phyloP scores from a whole-genome alignment of 2,329 filamentous ascomycete genomes.

The Microsporum audouinii region DNA sequence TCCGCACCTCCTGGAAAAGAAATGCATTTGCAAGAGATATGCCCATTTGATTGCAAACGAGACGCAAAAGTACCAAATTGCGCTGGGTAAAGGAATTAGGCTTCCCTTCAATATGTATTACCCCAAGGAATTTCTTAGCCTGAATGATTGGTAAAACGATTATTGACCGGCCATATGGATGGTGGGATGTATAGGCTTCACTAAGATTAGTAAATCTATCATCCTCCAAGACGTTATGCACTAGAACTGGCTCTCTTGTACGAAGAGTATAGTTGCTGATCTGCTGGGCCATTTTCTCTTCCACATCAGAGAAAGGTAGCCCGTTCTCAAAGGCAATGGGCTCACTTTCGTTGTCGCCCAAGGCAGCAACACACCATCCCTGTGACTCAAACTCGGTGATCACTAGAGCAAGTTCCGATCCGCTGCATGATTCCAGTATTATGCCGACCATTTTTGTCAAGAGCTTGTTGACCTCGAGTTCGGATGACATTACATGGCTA shows the following conservation, averaged over 20 bases:
- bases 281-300: slow-evolving; percentile 49
- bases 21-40: slow-evolving; percentile 55
- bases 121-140: slow-evolving; percentile 47
- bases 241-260: slow-evolving; percentile 52
- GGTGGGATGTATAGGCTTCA: slow-evolving; percentile 43
- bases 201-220: slow-evolving; percentile 53
- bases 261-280: slow-evolving; percentile 52
- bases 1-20: slow-evolving; percentile 50
- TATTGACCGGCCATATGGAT: slow-evolving; percentile 48
- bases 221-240: slow-evolving; percentile 53
- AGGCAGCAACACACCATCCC: slow-evolving; percentile 51
- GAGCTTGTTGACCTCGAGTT: slow-evolving; percentile 52
- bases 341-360: slow-evolving; percentile 46
- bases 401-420: slow-evolving; percentile 49
- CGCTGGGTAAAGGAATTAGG: slow-evolving; percentile 55
- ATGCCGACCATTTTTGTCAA: slow-evolving; percentile 54
- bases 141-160: slow-evolving; percentile 54
- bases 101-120: slow-evolving; percentile 51
- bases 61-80: slow-evolving; percentile 39
- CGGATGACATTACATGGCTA: slow-evolving; percentile 53
- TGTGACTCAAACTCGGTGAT: slow-evolving; percentile 47
- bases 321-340: slow-evolving; percentile 44
- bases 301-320: slow-evolving; percentile 45
- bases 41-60: slow-evolving; percentile 53
- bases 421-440: slow-evolving; percentile 52